A percentile compares a stretch with the other conserved stretches of the same genome.
Evolutionary conservation across 495 filamentous ascomycete genomes (phyloP).

Genomic region (Hyaloscypha finlandica): DNA sequence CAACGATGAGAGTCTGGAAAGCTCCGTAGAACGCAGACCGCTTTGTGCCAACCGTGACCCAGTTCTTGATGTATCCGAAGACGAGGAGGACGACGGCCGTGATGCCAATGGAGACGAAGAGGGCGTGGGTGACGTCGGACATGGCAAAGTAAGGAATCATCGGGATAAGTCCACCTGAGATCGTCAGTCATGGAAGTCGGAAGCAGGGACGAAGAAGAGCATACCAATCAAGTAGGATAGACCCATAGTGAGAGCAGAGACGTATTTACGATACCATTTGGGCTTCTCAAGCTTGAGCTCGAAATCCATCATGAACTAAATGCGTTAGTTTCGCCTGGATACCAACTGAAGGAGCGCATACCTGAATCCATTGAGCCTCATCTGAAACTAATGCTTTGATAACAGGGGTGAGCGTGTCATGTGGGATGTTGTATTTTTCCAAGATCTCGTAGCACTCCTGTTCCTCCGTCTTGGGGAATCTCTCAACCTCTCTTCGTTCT

Average conservation of each 20-base stretch:
- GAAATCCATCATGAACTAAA: slow-evolving; percentile 57
- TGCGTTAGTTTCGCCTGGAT: not conserved
- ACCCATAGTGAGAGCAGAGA: slow-evolving; percentile 53
- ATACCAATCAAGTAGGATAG: slow-evolving; percentile 53
- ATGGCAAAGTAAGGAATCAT: slow-evolving; percentile 60
- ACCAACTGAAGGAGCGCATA: slow-evolving; percentile 23
- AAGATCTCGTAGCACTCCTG: slow-evolving; percentile 47
- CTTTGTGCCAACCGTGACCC: slow-evolving; percentile 38
- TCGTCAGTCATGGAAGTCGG: not conserved
- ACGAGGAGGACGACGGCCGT: slow-evolving; percentile 51
- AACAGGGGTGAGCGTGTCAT: slow-evolving; percentile 26
- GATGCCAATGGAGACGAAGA: slow-evolving; percentile 52
- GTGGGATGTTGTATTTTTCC: not conserved
- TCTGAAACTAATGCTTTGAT: slow-evolving; percentile 43
- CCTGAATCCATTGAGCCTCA: slow-evolving; percentile 46
- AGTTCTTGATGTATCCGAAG: slow-evolving; percentile 57
- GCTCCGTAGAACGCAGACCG: slow-evolving; percentile 42
- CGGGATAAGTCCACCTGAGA: slow-evolving; percentile 51
- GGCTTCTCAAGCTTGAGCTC: slow-evolving; percentile 50
- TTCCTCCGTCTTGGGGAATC: slow-evolving; percentile 43
- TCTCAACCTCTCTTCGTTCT: slow-evolving; percentile 44
- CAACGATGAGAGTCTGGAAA: slow-evolving; percentile 44
- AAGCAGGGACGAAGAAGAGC: not conserved
- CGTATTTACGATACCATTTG: slow-evolving; percentile 41
- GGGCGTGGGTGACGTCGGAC: slow-evolving; percentile 42